Evolutionary conservation across 2,329 filamentous ascomycete species (phyloP), one percentile per base, ranked within the genome.

Genomic region (Simplicillium sp.): DNA sequence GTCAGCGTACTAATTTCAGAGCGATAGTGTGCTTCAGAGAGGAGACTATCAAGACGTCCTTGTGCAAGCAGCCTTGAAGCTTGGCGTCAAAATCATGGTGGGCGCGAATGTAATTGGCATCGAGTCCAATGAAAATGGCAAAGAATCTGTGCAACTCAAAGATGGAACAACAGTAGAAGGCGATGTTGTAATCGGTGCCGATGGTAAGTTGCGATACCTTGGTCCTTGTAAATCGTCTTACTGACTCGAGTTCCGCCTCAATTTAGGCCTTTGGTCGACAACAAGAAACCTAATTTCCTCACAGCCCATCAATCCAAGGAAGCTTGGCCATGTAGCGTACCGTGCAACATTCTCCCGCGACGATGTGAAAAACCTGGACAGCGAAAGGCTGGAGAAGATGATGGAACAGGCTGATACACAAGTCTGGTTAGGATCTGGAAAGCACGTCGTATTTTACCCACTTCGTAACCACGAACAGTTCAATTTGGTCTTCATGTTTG

Each of bases 111-210:
- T 34, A 5, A 29, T 38, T 13, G 36, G 34, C 29, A 12, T 42
- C 14, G 13, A 25, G n/a, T 20, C 29, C 4, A 13, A 33, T 17
- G 16, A 34, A 25, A 36, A 42, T 29, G 20, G 18, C 11, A 36
- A 33, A 14, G 15, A 28, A 8, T 13, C 20, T 8, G 40, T 42
- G 11, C 20, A 34, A 6, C 25, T 39, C 11, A 39, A 29, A 28
- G 36, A 39, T 36, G 40, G 40, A 25, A 25, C 36, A 7, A 15
- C 15, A 16, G 17, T 42, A 16, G 6, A 15, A 14, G 36, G 36
- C 3, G 40, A 42, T 16, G 40, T 42, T 18, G 40, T 42, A 9
- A 42, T 42, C 28, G 40, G 40, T 3, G 40, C 40, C 29, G 40
- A 42, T 39, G 40, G 40, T 38, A 39, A n/a, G 40, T 29, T 7